These are phyloP conservation scores for Phytophthora citrophthora DNA, from an alignment of 352 stramenopile genomes.

Conservation along the genomic window DNA sequence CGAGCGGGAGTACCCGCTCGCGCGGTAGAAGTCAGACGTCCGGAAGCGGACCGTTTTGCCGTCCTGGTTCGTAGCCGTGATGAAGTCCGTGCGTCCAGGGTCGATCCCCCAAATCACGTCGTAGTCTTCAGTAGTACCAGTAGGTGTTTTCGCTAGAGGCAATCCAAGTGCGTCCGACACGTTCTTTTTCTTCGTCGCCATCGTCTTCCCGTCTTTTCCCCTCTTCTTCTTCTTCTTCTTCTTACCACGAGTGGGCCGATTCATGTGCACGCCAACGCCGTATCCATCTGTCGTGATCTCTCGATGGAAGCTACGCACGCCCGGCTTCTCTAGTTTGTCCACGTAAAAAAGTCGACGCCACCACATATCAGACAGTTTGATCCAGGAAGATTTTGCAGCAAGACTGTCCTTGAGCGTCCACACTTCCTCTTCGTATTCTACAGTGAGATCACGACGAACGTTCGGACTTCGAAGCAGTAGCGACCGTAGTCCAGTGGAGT, in stretches of 20 bases:
- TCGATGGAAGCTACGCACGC: slow-evolving; percentile 1
- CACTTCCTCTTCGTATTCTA: neutral
- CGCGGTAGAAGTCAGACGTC: no score
- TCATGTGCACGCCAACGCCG: slow-evolving; percentile 8
- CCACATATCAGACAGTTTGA: neutral
- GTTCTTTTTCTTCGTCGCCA: neutral
- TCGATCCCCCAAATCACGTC: no score
- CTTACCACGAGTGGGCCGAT: neutral
- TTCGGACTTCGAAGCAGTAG: slow-evolving; percentile 4
- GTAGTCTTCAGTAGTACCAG: neutral
- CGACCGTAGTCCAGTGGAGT: slow-evolving; percentile 1
- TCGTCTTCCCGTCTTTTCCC: neutral
- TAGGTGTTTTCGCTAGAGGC: neutral
- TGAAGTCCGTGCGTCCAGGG: no score
- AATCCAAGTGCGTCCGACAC: neutral
- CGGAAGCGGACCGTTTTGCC: no score
- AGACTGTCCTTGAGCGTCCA: no score
- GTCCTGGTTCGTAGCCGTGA: no score
- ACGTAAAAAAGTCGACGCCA: slow-evolving; percentile 12
- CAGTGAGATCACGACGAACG: slow-evolving; percentile 3
- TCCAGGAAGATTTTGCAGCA: neutral
- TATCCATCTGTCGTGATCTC: slow-evolving; percentile 15
- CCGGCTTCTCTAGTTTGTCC: slow-evolving; percentile 4
- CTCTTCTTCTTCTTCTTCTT: neutral
- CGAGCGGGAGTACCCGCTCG: no score